Evolutionary conservation across 2,329 filamentous ascomycete genomes (phyloP), one percentile per base, ranked within the genome.

Genomic region (Apiospora sp.): DNA sequence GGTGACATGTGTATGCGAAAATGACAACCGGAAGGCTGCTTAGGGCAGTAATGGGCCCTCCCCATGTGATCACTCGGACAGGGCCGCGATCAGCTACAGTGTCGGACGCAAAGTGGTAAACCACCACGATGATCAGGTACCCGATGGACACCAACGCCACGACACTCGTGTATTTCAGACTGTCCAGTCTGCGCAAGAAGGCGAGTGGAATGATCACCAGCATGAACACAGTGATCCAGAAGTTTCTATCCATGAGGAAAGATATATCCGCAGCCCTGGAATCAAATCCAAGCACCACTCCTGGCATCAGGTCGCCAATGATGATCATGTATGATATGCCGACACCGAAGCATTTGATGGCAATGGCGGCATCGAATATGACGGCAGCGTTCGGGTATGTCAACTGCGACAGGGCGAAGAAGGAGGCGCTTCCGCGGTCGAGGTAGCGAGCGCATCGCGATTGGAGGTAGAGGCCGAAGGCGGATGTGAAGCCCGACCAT

Each of bases 181-280:
- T 98, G 82, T 99, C 96, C 54, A 99, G 87, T 48, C 95, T 91
- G 75, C 95, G 92, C 49, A 99, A 86, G 79, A 98, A 99, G 71
- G 95, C 97, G 72, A 99, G 86, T 5, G 96, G 96, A 75, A 99
- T 98, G 76, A 99, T 94, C 74, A 97, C 89, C 75, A 98, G 89
- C 95, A 99, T 98, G 81, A 99, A 99, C 1, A 92, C 95, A 1
- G 96, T 98, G 74, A 99, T 93, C 96, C 96, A 99, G 81, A 99
- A 99, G 81, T 96, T 93, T 69, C 96, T 90, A 80, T 98, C 95
- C 61, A 96, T 88, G 75, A 98, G 84, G 79, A 96, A 98, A 1
- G 91, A 88, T 64, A 92, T 85, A 2, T 89, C 87, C 24, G 87
- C 89, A 27, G 89, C 89, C 69, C 86, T 85, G 68, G 89, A 87